These are phyloP conservation scores for Debaryomyces sp. DNA, from an alignment of 1,139 yeast genomes.

Conservation along the genomic window DNA sequence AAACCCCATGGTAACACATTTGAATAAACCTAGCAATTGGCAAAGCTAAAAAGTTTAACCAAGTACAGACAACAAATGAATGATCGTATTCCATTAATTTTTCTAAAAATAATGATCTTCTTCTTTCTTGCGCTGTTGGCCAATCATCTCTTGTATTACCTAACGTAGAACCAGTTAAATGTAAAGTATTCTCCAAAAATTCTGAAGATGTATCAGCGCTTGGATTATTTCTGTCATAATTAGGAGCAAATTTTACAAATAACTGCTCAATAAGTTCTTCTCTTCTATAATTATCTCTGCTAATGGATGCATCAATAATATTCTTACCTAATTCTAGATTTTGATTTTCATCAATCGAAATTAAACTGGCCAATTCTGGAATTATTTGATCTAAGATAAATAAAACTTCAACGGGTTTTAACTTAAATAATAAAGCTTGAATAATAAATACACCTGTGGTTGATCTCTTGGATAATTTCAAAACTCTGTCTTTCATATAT, in stretches of 20 bases:
- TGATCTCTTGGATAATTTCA: conserved; percentile 74
- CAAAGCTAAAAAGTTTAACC: conserved; percentile 62
- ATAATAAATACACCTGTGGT: conserved; percentile 84
- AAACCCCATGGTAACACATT: conserved; percentile 86
- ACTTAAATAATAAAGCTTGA: conserved; percentile 63
- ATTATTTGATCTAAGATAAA: conserved; percentile 68
- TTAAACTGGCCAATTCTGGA: conserved; percentile 64
- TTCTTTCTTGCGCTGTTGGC: conserved; percentile 90
- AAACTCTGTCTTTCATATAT: conserved; percentile 74
- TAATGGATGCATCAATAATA: conserved; percentile 67
- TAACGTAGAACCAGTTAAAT: conserved; percentile 67
- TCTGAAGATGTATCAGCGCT: conserved; percentile 49
- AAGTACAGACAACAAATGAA: conserved; percentile 56
- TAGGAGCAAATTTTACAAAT: conserved; percentile 60
- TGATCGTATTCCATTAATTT: conserved; percentile 68
- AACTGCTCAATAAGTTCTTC: conserved; percentile 68
- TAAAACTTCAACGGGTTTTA: conserved; percentile 61
- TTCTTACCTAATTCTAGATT: conserved; percentile 72
- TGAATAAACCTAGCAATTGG: conserved; percentile 61
- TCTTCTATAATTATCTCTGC: conserved; percentile 60
- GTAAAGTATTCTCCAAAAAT: conserved; percentile 62
- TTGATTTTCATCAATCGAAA: conserved; percentile 53
- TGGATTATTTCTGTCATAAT: conserved; percentile 38
- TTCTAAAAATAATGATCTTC: conserved; percentile 74
- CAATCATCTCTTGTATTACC: conserved; percentile 85